Conservation (phyloP, 495 filamentous ascomycete species). For the Jackrogersella minutella region DNA sequence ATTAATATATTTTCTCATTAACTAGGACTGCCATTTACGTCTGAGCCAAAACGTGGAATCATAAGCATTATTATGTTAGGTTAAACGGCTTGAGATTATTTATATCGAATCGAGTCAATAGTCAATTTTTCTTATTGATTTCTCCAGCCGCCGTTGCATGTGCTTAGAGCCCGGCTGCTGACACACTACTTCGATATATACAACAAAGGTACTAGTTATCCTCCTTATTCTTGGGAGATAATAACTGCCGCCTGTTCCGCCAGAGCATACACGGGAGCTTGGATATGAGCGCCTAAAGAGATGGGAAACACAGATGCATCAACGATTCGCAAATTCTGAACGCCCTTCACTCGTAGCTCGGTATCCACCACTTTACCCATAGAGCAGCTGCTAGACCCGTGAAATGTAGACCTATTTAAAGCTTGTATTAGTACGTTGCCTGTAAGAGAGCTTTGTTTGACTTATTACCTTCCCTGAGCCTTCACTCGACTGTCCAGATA, state of each 20-base stretch:
- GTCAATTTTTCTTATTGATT: too few relatives aligned
- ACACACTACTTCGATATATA: neutral
- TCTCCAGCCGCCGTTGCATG: neutral
- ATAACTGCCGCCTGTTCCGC: constrained; percentile 42
- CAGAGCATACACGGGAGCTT: constrained; percentile 40
- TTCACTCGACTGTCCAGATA: constrained; percentile 28
- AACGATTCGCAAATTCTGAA: constrained; percentile 36
- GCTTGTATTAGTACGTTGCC: neutral
- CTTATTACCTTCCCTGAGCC: constrained; percentile 16
- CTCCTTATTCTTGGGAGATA: neutral
- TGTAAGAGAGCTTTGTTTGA: neutral
- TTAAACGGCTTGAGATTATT: too few relatives aligned
- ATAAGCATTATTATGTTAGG: too few relatives aligned
- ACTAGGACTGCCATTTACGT: too few relatives aligned
- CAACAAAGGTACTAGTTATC: neutral
- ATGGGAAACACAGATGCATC: constrained; percentile 44
- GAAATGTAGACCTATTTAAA: constrained; percentile 3
- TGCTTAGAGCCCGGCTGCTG: neutral
- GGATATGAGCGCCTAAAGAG: constrained; percentile 30
- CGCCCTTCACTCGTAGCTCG: constrained; percentile 34
- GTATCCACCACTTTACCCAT: constrained; percentile 45
- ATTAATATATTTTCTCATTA: too few relatives aligned
- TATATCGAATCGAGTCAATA: too few relatives aligned
- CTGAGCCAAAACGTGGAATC: too few relatives aligned
- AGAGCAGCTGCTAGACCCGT: constrained; percentile 14